Conservation (phyloP, 805 yeast genomes). For the Candida tallmaniae region DNA sequence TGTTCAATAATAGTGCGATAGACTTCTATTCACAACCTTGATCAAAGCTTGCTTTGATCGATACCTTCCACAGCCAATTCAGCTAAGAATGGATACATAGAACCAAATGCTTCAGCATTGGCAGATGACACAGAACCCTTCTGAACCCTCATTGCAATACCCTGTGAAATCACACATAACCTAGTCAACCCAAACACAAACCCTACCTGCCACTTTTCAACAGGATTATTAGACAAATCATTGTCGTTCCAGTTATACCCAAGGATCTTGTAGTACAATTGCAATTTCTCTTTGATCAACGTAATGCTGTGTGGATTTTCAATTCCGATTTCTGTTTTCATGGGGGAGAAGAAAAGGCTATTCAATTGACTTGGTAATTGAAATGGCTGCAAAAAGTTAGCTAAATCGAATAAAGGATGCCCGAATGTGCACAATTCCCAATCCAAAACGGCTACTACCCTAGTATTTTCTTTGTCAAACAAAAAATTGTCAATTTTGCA, state of each 20-base stretch:
- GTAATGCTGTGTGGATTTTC: slow-evolving; percentile 22
- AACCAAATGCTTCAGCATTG: slow-evolving; percentile 39
- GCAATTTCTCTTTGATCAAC: slow-evolving; percentile 10
- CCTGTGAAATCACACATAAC: slow-evolving; percentile 55
- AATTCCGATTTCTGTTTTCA: slow-evolving; percentile 26
- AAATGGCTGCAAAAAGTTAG: slow-evolving; percentile 55
- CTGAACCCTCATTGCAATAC: slow-evolving; percentile 52
- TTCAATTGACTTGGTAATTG: slow-evolving; percentile 39
- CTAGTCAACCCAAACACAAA: slow-evolving; percentile 53
- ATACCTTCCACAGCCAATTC: slow-evolving; percentile 23
- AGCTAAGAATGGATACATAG: slow-evolving; percentile 28
- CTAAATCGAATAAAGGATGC: slow-evolving; percentile 58
- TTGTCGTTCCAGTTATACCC: slow-evolving; percentile 25
- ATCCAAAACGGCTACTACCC: slow-evolving; percentile 53
- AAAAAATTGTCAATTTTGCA: slow-evolving; percentile 62
- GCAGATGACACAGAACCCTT: slow-evolving; percentile 53
- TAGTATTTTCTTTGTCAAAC: slow-evolving; percentile 48
- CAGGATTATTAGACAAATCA: slow-evolving; percentile 40
- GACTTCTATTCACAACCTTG: too few relatives aligned
- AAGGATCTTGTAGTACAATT: slow-evolving; percentile 21
- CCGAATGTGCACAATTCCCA: slow-evolving; percentile 68
- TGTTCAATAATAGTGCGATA: too few relatives aligned
- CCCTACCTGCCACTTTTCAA: slow-evolving; percentile 47
- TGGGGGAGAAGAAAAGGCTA: slow-evolving; percentile 20
- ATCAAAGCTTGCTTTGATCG: slow-evolving; percentile 3